A percentile compares a stretch with the other conserved stretches of the same genome.
phyloP scores from a whole-genome alignment of 352 stramenopile genomes.

The Phytophthora cajani region DNA sequence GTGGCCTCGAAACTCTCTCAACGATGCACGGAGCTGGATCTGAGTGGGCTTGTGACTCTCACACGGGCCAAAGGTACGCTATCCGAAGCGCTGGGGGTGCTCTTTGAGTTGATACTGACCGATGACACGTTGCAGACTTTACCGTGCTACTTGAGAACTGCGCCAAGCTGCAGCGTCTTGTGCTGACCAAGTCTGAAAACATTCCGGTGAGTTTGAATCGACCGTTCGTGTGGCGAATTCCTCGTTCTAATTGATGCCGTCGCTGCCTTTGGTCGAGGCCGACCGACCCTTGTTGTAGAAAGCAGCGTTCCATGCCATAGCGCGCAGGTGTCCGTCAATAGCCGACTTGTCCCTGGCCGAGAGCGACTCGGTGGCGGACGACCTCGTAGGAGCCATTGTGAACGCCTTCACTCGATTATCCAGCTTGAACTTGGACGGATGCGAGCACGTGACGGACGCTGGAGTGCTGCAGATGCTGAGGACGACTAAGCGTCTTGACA shows the following conservation, averaged over 20 bases:
- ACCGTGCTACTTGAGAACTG: conserved; percentile 47
- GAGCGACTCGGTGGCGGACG: conserved; percentile 62
- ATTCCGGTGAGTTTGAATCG: conserved; percentile 38
- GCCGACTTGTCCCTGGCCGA: conserved; percentile 46
- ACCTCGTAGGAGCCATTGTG: conserved; percentile 48
- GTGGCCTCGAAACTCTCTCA: conserved; percentile 54
- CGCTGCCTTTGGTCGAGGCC: conserved; percentile 13
- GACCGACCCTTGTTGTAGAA: conserved; percentile 45
- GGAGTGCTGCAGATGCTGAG: conserved; percentile 54
- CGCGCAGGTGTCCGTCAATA: conserved; percentile 32
- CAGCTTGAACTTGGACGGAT: conserved; percentile 55
- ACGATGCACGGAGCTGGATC: conserved; percentile 51
- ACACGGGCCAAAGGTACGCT: conserved; percentile 42
- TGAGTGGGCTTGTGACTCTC: conserved; percentile 46
- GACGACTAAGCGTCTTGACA: conserved; percentile 38
- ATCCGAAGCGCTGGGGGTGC: background rate
- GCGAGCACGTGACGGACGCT: conserved; percentile 62
- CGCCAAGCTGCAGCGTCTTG: conserved; percentile 41
- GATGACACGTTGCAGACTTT: conserved; percentile 38
- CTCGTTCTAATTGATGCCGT: conserved; percentile 7
- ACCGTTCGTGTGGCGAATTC: background rate
- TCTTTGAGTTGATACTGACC: background rate
- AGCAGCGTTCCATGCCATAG: conserved; percentile 45
- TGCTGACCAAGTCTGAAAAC: conserved; percentile 44
- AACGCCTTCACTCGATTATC: conserved; percentile 46